Percentiles rank a stretch among this genome's conserved stretches.
Evolutionary conservation across 2,329 filamentous ascomycete genomes (phyloP).

Genomic region (Ramularia endophylla): DNA sequence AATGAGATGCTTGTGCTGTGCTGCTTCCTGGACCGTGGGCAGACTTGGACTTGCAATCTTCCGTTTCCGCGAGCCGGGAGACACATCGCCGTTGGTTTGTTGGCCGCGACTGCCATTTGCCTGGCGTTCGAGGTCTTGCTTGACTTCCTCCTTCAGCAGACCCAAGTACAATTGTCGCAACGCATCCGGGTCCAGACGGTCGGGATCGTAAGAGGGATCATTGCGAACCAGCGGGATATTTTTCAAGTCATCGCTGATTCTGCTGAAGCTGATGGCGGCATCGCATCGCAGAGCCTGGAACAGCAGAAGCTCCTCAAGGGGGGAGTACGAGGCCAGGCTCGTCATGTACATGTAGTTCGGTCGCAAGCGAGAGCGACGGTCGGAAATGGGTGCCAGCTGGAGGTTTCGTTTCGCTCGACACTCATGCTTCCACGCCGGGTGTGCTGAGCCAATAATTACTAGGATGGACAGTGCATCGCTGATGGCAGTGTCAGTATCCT

Average conservation of each 20-base stretch:
- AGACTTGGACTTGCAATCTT: conserved; percentile 63
- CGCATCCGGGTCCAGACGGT: conserved; percentile 69
- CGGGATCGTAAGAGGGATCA: conserved; percentile 64
- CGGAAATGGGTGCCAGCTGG: conserved; percentile 1
- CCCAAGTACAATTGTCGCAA: conserved; percentile 73
- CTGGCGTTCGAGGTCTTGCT: conserved; percentile 31
- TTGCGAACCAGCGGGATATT: conserved; percentile 67
- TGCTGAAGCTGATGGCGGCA: conserved; percentile 58
- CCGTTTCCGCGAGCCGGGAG: conserved; percentile 59
- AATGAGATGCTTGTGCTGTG: conserved; percentile 61
- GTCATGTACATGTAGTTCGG: conserved; percentile 1
- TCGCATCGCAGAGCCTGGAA: conserved; percentile 71
- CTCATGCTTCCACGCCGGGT: too few species aligned
- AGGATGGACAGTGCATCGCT: neutral
- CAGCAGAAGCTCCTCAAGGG: conserved; percentile 78
- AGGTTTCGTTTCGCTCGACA: neutral
- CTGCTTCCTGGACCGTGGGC: conserved; percentile 60
- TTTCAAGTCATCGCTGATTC: conserved; percentile 68
- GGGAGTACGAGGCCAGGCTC: conserved; percentile 57
- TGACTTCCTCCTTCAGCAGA: conserved; percentile 68
- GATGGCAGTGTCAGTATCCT: too few species aligned
- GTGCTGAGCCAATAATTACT: too few species aligned
- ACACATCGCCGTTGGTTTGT: conserved; percentile 42
- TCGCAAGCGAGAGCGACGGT: neutral
- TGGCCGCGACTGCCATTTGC: conserved; percentile 18